A percentile compares a stretch with the other conserved stretches of the same genome.
Evolutionary conservation across 2,329 filamentous ascomycete genomes (phyloP).

Genomic region (Colletotrichum navitas): DNA sequence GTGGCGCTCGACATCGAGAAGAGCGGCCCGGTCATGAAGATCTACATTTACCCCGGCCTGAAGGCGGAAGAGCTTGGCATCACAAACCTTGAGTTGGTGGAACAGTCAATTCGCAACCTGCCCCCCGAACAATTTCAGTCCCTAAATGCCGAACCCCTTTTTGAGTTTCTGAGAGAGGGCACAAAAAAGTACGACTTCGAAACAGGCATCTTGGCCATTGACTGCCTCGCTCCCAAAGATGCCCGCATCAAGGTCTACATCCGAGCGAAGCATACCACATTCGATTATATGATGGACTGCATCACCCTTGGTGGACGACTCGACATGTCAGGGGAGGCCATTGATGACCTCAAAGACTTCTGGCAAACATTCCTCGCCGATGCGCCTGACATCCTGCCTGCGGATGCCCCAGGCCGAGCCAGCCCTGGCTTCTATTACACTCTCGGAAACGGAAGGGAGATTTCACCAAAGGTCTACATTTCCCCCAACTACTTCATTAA

Average conservation of each 20-base stretch:
- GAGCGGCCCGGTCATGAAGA: conserved; percentile 38
- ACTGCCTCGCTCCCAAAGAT: conserved; percentile 27
- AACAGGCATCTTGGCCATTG: conserved; percentile 37
- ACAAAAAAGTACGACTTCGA: conserved; percentile 34
- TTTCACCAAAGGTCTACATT: conserved; percentile 38
- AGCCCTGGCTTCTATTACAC: conserved; percentile 39
- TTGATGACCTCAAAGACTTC: conserved; percentile 36
- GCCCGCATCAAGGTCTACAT: conserved; percentile 39
- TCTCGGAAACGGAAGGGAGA: conserved; percentile 29
- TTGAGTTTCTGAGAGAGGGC: conserved; percentile 32
- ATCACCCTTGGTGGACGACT: conserved; percentile 33
- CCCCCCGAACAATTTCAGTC: conserved; percentile 22
- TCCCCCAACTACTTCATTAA: conserved; percentile 33
- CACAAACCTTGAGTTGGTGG: conserved; percentile 34
- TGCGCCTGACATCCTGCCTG: conserved; percentile 24
- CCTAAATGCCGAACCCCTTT: conserved; percentile 22
- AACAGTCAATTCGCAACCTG: conserved; percentile 31
- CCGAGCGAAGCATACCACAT: conserved; percentile 30
- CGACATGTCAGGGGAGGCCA: conserved; percentile 38
- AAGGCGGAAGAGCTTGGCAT: conserved; percentile 38
- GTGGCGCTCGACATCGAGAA: conserved; percentile 39
- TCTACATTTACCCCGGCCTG: conserved; percentile 36
- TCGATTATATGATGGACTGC: conserved; percentile 40
- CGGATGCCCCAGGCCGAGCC: conserved; percentile 31
- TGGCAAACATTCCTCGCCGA: conserved; percentile 27